A percentile compares a stretch with the other conserved stretches of the same genome.
phyloP scores from a whole-genome alignment of 805 yeast species.

The Ogataea haglerorum region DNA sequence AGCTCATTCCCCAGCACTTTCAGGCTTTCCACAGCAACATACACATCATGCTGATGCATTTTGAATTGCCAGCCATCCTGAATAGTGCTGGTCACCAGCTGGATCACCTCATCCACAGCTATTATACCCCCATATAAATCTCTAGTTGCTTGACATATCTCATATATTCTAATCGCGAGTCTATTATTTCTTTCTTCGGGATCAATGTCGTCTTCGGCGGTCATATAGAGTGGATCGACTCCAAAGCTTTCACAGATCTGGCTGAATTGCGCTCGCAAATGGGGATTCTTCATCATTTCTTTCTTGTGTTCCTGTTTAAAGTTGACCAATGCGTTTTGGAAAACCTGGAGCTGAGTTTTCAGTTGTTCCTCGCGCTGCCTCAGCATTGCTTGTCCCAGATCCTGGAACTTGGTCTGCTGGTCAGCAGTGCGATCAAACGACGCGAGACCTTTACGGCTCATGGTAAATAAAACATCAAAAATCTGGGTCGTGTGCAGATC shows the following conservation, averaged over 20 bases:
- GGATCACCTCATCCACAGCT: constrained; percentile 51
- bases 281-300: constrained; percentile 61
- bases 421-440: constrained; percentile 25
- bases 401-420: constrained; percentile 39
- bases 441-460: constrained; percentile 29
- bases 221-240: constrained; percentile 67
- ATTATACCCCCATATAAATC: constrained; percentile 81
- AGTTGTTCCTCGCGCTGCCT: constrained; percentile 58
- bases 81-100: constrained; percentile 26
- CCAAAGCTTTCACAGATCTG: constrained; percentile 77
- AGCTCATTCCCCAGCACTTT: constrained; percentile 67
- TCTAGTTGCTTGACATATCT: constrained; percentile 66
- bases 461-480: constrained; percentile 1
- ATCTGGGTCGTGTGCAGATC: constrained; percentile 8
- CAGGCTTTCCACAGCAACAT: constrained; percentile 51
- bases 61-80: constrained; percentile 29
- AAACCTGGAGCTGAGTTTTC: constrained; percentile 67
- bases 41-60: constrained; percentile 49
- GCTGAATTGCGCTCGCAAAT: constrained; percentile 68
- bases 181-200: constrained; percentile 60
- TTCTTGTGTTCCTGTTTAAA: constrained; percentile 71
- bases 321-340: constrained; percentile 71
- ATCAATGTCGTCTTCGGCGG: constrained; percentile 27
- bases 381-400: constrained; percentile 48
- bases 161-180: constrained; percentile 70